Conservation (phyloP, 1,284 basidiomycete species). For the Xerocomus tenax region DNA sequence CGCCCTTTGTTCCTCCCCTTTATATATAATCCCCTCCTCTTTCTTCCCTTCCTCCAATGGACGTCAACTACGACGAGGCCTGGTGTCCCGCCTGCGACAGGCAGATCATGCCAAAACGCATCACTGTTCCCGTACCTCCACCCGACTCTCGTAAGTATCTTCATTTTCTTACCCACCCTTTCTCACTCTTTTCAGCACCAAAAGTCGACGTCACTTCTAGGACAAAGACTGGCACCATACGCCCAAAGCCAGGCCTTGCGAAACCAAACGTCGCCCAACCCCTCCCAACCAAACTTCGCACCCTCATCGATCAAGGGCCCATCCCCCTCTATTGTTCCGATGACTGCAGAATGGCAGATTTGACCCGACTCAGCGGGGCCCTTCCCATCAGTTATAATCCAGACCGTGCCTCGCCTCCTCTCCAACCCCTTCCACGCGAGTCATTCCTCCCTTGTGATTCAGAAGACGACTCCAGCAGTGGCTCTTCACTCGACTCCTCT, state of each 20-base stretch:
- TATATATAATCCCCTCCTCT: constrained; percentile 11
- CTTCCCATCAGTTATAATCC: constrained; percentile 43
- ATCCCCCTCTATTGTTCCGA: constrained; percentile 74
- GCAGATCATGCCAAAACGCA: constrained; percentile 62
- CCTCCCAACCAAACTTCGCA: constrained; percentile 42
- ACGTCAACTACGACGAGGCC: constrained; percentile 51
- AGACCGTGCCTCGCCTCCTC: constrained; percentile 33
- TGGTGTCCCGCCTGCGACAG: constrained; percentile 70
- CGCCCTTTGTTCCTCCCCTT: constrained; percentile 8
- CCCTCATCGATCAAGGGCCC: constrained; percentile 66
- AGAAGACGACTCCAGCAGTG: constrained; percentile 36
- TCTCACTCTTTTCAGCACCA: constrained; percentile 13
- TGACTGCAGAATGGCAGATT: constrained; percentile 55
- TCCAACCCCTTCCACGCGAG: constrained; percentile 36
- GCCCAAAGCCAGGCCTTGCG: constrained; percentile 45
- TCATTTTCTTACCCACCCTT: constrained; percentile 21
- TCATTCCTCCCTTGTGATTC: constrained; percentile 32
- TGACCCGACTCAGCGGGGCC: constrained; percentile 36
- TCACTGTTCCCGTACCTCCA: constrained; percentile 38
- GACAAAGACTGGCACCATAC: constrained; percentile 38
- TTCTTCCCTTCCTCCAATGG: constrained; percentile 20
- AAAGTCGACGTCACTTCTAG: constrained; percentile 27
- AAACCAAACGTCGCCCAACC: constrained; percentile 43
- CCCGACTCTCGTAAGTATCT: constrained; percentile 28
- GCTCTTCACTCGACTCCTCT: constrained; percentile 37